Base-by-base conservation (phyloP, 192 early-diverging fungal genomes). In the Backusella westeae region DNA sequence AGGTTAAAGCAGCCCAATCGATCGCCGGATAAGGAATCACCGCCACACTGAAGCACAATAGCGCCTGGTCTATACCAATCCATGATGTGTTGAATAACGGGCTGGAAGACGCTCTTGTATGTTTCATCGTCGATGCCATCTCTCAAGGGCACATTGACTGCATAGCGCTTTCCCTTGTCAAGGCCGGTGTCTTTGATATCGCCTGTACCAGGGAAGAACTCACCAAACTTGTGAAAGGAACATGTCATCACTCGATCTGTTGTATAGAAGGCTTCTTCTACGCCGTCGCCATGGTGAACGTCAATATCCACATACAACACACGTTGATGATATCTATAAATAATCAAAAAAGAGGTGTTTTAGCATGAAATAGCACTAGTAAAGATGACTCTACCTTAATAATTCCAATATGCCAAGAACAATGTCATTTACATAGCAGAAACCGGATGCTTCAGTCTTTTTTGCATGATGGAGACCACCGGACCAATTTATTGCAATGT, bases 211-310 rank as follows among this genome's bases (percentile, higher is more conserved):
- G 98, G 98, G 77, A 99, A 99, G 76, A 91, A 99, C 71, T 99
- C 95, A 38, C 98, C 98, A 82, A 96, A 98, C 83, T 98, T 98
- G 78, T 99, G 98, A 84, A 99, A 99, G 21, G 94, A 96, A 52
- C 94, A 93, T 6, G 98, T 99, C 98, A 99, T 99, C 8, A 99
- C 98, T 35, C 98, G 92, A 76, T 99, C 98, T 8, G 97, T 98
- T n/a, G 93, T 93, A 79, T 98, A 99, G 77, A 99, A 99, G 17
- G 98, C 98, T 79, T 98, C 97, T 79, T 99, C 96, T 21, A 99
- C 98, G 46, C 98, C 98, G 80, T 99, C 98, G 38, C 98, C 98
- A 77, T 99, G 98, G 83, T 99, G 98, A 7, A 98, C 94, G 81
- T 99, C 98, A 79, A 98, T 98, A 81, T 99, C 98, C 71, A 97